Base-by-base conservation (phyloP, 371 early-diverging fungal genomes). In the Mortierella sp. region DNA sequence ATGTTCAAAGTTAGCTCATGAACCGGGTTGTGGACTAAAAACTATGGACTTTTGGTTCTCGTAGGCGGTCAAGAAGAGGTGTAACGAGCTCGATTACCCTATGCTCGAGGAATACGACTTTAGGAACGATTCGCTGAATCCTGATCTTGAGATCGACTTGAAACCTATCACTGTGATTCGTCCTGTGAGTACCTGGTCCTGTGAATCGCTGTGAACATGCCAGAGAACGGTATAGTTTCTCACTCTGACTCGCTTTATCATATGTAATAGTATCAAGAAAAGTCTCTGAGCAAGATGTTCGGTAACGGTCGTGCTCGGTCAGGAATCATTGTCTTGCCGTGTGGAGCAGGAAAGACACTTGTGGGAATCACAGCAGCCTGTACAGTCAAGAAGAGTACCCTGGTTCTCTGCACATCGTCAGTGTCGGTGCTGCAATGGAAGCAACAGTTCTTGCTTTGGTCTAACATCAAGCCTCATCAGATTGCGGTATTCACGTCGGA, bases 401-500 rank as follows among this genome's bases (percentile, higher is more conserved):
- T 99, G n/a, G 96, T 99, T 10, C 82, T 99, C 28, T 99, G 99
- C 79, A 99, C 99, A 4, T 96, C 97, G 19, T 85, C 91, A 5
- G 98, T 99, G 19, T 98, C 99, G 16, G 99, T 99, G 17, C 92
- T 96, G 85, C 99, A 99, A 79, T 99, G 99, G 99, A 93, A 94
- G 63, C 93, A 95, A 63, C 97, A 99, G 81, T 97, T 98, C 63
- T 74, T 95, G 65, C 90, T 88, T 34, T 99, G 99, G 96, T 94
- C 97, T 54, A 98, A 92, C 55, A 88, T 99, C 54, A 90, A 91
- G 56, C 96, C 96, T 24, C 89, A 91, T 50, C 92, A 95, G 60
- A 94, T 99, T 52, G 97, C 97, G 4, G 87, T 94, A 58, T 99
- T 99, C 80, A 99, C 99, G 5, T 94, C 99, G 4, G 96, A 98